Evolutionary conservation across 305 asterid species (phyloP), one percentile per base, ranked within the genome.

Genomic region (Fraxinus baroniana): DNA sequence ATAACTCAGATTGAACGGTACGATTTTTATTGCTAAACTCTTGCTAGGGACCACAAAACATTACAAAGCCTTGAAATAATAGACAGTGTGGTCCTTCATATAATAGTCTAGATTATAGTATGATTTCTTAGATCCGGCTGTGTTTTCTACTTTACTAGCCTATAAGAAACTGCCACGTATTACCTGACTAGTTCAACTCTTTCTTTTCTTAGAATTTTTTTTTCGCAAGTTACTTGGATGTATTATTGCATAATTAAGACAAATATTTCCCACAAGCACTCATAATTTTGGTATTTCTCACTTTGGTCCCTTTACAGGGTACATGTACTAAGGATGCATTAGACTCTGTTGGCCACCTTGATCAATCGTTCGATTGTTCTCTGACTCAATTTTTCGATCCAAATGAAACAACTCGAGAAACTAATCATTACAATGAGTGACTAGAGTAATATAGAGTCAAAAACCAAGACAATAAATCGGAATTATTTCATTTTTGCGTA

Each of bases 141-240:
- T 72, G 83, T 84, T 82, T 84, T 76, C 76, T 7, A 55, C 83
- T 49, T 81, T 85, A 0, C 0, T 26, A 66, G 26, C 88, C 88
- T 28, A 76, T 81, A 1, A 46, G 0, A 68, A 36, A 2, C 0
- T 0, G 83, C 87, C 89, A 85, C 87, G 85, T 85, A 28, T 75
- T 22, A 7, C 66, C 37, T 7, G 33, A 3, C 79, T 55, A 46
- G 49, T 41, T 9, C 46, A 7, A 62, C 12, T 72, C 55, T 55
- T 66, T 41, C 85, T 76, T 57, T 68, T 80, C 46, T 64, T 82
- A 7, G 88, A 3, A 78, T 82, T 39, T 0, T 32, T 6, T 70
- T 60, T 68, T 28, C 10, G 41, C 37, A 22, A 52, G 55, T 12
- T 26, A 13, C 41, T n/a, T 62, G 9, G 33, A 75, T 57, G 22